Conservation (phyloP, 73 alveolate genomes). For the Stentor coeruleus region DNA sequence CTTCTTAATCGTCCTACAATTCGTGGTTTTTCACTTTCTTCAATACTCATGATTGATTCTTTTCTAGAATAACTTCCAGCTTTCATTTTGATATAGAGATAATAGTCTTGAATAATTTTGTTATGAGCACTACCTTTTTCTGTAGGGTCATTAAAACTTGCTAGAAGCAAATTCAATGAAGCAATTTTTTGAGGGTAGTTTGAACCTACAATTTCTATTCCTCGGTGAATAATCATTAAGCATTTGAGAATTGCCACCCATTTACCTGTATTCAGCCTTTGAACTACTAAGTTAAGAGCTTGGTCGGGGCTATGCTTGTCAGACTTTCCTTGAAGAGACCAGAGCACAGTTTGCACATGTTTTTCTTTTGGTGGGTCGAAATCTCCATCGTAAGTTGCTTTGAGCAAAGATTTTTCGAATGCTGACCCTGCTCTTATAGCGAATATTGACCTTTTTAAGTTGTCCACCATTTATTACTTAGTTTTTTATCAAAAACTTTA, state of each 20-base stretch:
- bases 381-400: slow-evolving; percentile 28
- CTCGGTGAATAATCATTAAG: slow-evolving; percentile 17
- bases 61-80: background rate
- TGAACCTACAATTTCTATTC: background rate
- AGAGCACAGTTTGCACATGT: slow-evolving; percentile 21
- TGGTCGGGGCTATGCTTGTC: background rate
- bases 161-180: background rate
- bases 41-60: background rate
- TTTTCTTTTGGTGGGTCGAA: slow-evolving; percentile 28
- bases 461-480: background rate
- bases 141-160: slow-evolving; percentile 17
- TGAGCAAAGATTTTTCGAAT: slow-evolving; percentile 19
- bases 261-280: background rate
- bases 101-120: slow-evolving; percentile 11
- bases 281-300: background rate
- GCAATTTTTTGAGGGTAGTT: background rate
- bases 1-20: background rate
- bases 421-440: slow-evolving; percentile 9
- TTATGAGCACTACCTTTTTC: slow-evolving; percentile 28
- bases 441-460: slow-evolving; percentile 7
- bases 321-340: slow-evolving; percentile 16
- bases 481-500: too few relatives aligned
- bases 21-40: background rate
- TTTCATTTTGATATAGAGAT: background rate
- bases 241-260: slow-evolving; percentile 17